These are phyloP conservation scores for Clarireedia paspali DNA, from an alignment of 2,329 filamentous ascomycete species.

Conservation along the genomic window DNA sequence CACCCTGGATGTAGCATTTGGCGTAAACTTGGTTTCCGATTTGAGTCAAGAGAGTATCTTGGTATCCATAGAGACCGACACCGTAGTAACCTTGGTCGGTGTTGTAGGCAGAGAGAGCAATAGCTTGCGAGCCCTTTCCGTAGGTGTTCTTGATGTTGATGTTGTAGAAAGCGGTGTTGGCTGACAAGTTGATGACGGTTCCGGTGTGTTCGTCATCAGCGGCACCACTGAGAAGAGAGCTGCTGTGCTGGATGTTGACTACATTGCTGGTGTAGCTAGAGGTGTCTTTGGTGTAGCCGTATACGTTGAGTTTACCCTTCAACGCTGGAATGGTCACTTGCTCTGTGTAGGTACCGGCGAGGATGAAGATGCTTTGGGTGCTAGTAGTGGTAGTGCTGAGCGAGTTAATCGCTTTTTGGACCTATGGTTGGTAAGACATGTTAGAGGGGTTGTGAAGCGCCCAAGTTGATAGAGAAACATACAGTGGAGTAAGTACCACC, in stretches of 20 bases:
- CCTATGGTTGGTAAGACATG: slow-evolving; percentile 17
- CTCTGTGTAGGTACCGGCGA: slow-evolving; percentile 48
- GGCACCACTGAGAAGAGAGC: slow-evolving; percentile 33
- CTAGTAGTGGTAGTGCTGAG: slow-evolving; percentile 38
- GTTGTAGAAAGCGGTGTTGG: slow-evolving; percentile 50
- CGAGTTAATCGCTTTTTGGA: slow-evolving; percentile 43
- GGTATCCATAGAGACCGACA: slow-evolving; percentile 45
- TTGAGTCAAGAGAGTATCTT: slow-evolving; percentile 46
- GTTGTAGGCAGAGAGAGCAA: slow-evolving; percentile 45
- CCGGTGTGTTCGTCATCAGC: slow-evolving; percentile 36
- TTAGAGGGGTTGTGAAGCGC: background rate
- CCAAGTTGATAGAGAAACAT: slow-evolving; percentile 8
- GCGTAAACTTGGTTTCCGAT: slow-evolving; percentile 48
- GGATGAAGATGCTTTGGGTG: slow-evolving; percentile 47
- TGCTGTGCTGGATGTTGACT: slow-evolving; percentile 37
- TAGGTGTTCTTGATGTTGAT: slow-evolving; percentile 48
- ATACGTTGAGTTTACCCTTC: slow-evolving; percentile 42
- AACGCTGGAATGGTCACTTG: slow-evolving; percentile 45
- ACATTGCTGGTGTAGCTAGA: slow-evolving; percentile 41
- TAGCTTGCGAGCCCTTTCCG: slow-evolving; percentile 41
- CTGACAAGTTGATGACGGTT: slow-evolving; percentile 30
- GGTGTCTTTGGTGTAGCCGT: slow-evolving; percentile 43
- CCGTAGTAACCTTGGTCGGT: slow-evolving; percentile 49
- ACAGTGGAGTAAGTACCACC: slow-evolving; percentile 38
- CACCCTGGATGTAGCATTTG: slow-evolving; percentile 47